Conservation (phyloP, 106 monocot species). For the Dendrobium huoshanense region DNA sequence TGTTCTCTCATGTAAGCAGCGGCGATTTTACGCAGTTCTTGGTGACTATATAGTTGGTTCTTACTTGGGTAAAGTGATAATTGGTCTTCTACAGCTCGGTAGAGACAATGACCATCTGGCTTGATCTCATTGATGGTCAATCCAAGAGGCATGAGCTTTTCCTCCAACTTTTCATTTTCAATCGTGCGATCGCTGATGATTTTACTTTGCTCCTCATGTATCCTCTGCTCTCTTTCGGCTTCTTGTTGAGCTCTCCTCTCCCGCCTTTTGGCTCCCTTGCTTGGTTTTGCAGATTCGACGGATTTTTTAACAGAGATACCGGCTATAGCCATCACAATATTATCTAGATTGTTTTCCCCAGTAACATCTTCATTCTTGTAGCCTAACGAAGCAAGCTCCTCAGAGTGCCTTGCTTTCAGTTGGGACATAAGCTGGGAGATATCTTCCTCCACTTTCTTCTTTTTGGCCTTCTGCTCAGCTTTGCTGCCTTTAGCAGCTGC, state of each 20-base stretch:
- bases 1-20: constrained; percentile 69
- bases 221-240: constrained; percentile 67
- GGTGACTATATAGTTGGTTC: constrained; percentile 15
- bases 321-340: constrained; percentile 51
- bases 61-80: constrained; percentile 21
- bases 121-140: constrained; percentile 58
- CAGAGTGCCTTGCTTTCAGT: constrained; percentile 46
- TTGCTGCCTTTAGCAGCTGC: constrained; percentile 81
- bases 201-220: constrained; percentile 60
- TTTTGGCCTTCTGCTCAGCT: constrained; percentile 81
- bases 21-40: constrained; percentile 51
- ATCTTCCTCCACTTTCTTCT: constrained; percentile 77
- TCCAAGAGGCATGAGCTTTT: constrained; percentile 59
- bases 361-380: constrained; percentile 16
- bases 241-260: constrained; percentile 67
- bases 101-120: constrained; percentile 79
- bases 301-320: constrained; percentile 29
- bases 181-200: constrained; percentile 48
- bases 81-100: constrained; percentile 68
- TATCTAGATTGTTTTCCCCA: constrained; percentile 28
- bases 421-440: constrained; percentile 36
- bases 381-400: constrained; percentile 51
- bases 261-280: constrained; percentile 43
- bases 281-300: constrained; percentile 25
- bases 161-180: constrained; percentile 48